Percentiles rank a stretch among this genome's conserved stretches.
phyloP scores from a whole-genome alignment of 2,329 filamentous ascomycete species.

The Trichothecium roseum region DNA sequence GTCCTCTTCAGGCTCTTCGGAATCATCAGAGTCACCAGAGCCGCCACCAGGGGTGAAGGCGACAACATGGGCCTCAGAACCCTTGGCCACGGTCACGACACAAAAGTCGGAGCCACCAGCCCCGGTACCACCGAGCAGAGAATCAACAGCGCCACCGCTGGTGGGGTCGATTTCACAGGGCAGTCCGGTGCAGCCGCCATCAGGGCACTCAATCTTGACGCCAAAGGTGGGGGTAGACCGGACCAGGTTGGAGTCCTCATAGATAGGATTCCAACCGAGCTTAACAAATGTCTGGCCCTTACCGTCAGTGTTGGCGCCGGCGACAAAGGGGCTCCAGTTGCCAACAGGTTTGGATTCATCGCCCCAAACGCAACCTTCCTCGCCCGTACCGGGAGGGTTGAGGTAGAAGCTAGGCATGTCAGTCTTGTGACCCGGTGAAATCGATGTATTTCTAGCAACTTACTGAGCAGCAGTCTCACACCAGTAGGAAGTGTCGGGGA shows the following conservation, averaged over 20 bases:
- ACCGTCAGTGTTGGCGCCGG: constrained; percentile 59
- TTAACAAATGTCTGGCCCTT: constrained; percentile 63
- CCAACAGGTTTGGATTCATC: constrained; percentile 49
- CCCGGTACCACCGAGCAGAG: constrained; percentile 41
- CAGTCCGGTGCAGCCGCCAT: constrained; percentile 57
- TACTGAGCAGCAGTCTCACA: constrained; percentile 63
- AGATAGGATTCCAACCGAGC: constrained; percentile 71
- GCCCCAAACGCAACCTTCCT: constrained; percentile 64
- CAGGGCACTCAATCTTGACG: constrained; percentile 58
- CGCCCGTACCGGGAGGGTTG: constrained; percentile 59
- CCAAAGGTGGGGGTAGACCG: constrained; percentile 53
- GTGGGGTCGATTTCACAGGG: constrained; percentile 62
- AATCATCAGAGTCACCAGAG: constrained; percentile 16
- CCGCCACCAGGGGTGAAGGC: constrained; percentile 40
- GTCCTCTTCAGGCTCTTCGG: constrained; percentile 9
- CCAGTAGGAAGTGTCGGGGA: constrained; percentile 64
- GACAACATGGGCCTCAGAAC: constrained; percentile 56
- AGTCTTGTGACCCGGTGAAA: no score
- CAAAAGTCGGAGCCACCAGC: constrained; percentile 64
- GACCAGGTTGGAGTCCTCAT: constrained; percentile 46
- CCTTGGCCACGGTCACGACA: constrained; percentile 63
- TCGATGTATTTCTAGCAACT: constrained; percentile 20
- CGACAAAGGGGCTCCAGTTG: constrained; percentile 71
- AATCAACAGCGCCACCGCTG: constrained; percentile 46
- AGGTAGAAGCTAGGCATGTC: constrained; percentile 62